Percentiles rank a stretch among this genome's conserved stretches.
phyloP scores from a whole-genome alignment of 148 eudicot species.

The Oxyria digyna region DNA sequence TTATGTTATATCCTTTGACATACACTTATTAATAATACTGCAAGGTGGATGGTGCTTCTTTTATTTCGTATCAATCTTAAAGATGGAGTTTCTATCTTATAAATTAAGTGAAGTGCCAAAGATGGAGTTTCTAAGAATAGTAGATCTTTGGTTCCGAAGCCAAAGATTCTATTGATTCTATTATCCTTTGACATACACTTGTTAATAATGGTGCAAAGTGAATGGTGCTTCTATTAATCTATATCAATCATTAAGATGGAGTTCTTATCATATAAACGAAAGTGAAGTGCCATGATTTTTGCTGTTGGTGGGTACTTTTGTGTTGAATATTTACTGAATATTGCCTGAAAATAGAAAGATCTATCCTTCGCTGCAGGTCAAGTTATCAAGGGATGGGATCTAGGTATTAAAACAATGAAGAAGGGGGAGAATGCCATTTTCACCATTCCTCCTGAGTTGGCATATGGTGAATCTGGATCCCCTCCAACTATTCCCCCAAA shows the following conservation, averaged over 20 bases:
- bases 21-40: too few species aligned
- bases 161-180: too few species aligned
- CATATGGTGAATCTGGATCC: conserved; percentile 60
- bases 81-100: too few species aligned
- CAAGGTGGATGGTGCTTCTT: too few species aligned
- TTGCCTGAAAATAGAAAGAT: background rate
- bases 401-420: conserved; percentile 65
- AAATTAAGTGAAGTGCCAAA: too few species aligned
- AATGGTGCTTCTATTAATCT: background rate
- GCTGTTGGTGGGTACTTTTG: background rate
- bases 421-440: conserved; percentile 35
- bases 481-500: conserved; percentile 58
- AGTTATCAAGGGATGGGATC: conserved; percentile 54
- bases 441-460: conserved; percentile 27
- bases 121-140: too few species aligned
- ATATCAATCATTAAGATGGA: background rate
- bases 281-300: background rate
- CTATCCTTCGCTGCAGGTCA: background rate
- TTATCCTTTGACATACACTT: too few species aligned
- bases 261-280: background rate
- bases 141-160: too few species aligned
- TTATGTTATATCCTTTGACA: too few species aligned
- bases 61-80: too few species aligned
- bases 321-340: background rate
- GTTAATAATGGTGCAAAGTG: background rate